Conservation (phyloP, 2,329 filamentous ascomycete species). For the Fusarium fujikuroi region DNA sequence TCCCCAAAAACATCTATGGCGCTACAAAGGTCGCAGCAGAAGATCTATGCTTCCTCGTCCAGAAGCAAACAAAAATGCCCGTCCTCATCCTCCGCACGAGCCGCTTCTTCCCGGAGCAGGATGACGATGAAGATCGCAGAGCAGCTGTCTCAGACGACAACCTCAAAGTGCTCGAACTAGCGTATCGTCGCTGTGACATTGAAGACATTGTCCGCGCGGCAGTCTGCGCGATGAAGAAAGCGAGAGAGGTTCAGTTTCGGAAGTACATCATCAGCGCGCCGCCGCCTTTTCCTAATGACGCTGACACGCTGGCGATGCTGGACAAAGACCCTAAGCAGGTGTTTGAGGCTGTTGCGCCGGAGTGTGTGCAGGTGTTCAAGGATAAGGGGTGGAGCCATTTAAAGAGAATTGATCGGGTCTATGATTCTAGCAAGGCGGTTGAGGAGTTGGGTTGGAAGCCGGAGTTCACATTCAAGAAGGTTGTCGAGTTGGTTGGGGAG, state of each 20-base stretch:
- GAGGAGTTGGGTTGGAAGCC: slow-evolving; percentile 57
- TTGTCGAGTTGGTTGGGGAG: slow-evolving; percentile 48
- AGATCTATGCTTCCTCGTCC: slow-evolving; percentile 57
- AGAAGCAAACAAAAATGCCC: slow-evolving; percentile 53
- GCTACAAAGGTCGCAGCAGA: slow-evolving; percentile 61
- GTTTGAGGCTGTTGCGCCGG: slow-evolving; percentile 44
- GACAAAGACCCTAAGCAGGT: slow-evolving; percentile 48
- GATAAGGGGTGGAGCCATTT: slow-evolving; percentile 52
- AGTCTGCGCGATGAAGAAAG: slow-evolving; percentile 52
- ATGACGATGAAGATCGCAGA: slow-evolving; percentile 57
- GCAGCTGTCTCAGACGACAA: slow-evolving; percentile 53
- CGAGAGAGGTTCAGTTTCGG: slow-evolving; percentile 48
- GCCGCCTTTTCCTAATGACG: slow-evolving; percentile 51
- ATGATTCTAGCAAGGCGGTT: slow-evolving; percentile 56
- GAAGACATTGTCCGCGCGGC: slow-evolving; percentile 56
- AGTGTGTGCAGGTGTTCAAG: slow-evolving; percentile 46
- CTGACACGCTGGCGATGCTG: slow-evolving; percentile 47
- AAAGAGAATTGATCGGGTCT: slow-evolving; percentile 56
- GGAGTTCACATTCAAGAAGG: slow-evolving; percentile 53
- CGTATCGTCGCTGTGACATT: slow-evolving; percentile 57
- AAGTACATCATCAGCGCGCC: slow-evolving; percentile 58
- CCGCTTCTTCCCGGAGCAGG: slow-evolving; percentile 61
- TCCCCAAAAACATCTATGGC: slow-evolving; percentile 62
- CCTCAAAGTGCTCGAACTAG: slow-evolving; percentile 60
- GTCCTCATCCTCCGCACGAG: slow-evolving; percentile 58